Evolutionary conservation across 2,329 filamentous ascomycete genomes (phyloP).

Genomic region (Neurospora crassa): DNA sequence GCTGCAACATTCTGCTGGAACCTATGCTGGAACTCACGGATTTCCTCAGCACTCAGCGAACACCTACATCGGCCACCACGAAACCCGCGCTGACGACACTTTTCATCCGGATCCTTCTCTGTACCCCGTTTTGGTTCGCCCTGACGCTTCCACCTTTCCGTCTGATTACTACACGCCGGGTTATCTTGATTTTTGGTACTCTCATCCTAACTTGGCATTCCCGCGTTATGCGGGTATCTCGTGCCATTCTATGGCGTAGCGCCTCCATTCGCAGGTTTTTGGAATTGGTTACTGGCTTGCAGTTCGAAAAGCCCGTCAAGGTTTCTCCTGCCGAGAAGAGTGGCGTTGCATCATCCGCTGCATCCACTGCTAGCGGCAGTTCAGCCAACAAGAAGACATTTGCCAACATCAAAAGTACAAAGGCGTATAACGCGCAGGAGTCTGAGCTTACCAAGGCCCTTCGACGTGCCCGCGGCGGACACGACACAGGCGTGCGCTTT

Average conservation of each 20-base stretch:
- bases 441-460: slow-evolving; percentile 39
- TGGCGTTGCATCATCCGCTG: slow-evolving; percentile 21
- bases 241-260: slow-evolving; percentile 86
- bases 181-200: slow-evolving; percentile 80
- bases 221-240: slow-evolving; percentile 70
- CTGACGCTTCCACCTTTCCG: slow-evolving; percentile 74
- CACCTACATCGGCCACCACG: slow-evolving; percentile 83
- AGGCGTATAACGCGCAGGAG: slow-evolving; percentile 25
- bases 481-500: slow-evolving; percentile 77
- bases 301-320: slow-evolving; percentile 48
- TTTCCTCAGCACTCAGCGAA: slow-evolving; percentile 84
- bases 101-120: slow-evolving; percentile 78
- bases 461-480: slow-evolving; percentile 30
- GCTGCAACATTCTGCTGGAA: slow-evolving; percentile 87
- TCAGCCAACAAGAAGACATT: slow-evolving; percentile 19
- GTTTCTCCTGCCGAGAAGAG: slow-evolving; percentile 9
- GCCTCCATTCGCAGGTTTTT: slow-evolving; percentile 60
- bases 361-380: slow-evolving; percentile 22
- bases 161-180: slow-evolving; percentile 77
- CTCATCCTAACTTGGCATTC: slow-evolving; percentile 87
- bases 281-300: slow-evolving; percentile 68
- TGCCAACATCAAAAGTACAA: background rate
- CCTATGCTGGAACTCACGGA: slow-evolving; percentile 84
- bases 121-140: slow-evolving; percentile 80
- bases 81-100: slow-evolving; percentile 81